Evolutionary conservation across 306 rosid species (phyloP).

Genomic region (Prosopis cineraria): DNA sequence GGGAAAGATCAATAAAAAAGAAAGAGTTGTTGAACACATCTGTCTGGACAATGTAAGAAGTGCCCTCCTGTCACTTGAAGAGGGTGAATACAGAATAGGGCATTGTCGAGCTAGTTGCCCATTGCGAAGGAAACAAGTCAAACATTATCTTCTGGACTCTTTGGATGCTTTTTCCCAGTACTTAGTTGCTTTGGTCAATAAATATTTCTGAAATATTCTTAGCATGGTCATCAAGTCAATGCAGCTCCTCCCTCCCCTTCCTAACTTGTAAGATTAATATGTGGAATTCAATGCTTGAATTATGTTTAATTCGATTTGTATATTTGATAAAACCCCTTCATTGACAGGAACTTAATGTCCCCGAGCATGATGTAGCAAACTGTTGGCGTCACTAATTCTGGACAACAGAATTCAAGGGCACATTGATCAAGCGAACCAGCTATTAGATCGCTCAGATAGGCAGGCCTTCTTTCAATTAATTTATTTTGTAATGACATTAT

Average conservation of each 20-base stretch:
- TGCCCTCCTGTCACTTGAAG: background rate
- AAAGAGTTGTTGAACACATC: background rate
- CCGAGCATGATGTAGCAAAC: conserved; percentile 62
- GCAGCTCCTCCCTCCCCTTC: background rate
- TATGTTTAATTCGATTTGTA: conserved; percentile 3
- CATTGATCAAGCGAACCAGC: conserved; percentile 93
- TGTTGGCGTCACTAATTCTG: conserved; percentile 66
- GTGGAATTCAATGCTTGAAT: background rate
- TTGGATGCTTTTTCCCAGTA: too few species aligned
- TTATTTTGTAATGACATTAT: background rate
- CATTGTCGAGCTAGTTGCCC: too few species aligned
- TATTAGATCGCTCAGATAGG: conserved; percentile 87
- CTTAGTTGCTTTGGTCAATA: too few species aligned
- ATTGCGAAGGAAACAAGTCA: too few species aligned
- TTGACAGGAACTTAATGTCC: conserved; percentile 53
- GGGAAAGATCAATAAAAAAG: background rate
- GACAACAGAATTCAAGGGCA: conserved; percentile 88
- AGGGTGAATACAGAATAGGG: too few species aligned
- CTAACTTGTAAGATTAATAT: background rate
- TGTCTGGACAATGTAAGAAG: background rate
- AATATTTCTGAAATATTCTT: too few species aligned
- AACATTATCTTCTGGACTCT: too few species aligned
- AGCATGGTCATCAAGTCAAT: background rate
- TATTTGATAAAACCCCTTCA: conserved; percentile 18
- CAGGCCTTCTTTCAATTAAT: conserved; percentile 17